A percentile compares a stretch with the other conserved stretches of the same genome.
These are phyloP conservation scores for Paecilomyces niveus DNA, from an alignment of 2,329 filamentous ascomycete species.

Conservation along the genomic window DNA sequence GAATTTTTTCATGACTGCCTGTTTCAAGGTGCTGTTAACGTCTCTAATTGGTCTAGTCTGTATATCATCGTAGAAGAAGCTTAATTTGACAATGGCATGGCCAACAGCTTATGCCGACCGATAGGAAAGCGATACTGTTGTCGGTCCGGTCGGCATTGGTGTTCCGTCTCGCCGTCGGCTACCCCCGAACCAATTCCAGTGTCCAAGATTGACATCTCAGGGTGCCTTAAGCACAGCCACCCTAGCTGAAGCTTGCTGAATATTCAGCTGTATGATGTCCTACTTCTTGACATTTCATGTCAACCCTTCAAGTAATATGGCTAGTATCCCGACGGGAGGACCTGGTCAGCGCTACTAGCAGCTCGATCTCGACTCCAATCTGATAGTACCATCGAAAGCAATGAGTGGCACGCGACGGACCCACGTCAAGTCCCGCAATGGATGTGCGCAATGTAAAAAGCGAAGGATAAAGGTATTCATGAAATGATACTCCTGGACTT, in stretches of 20 bases:
- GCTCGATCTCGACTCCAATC: not conserved
- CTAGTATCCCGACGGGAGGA: not conserved
- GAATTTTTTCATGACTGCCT: too few species aligned
- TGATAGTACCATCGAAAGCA: not conserved
- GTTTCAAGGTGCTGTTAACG: too few species aligned
- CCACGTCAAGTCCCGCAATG: conserved; percentile 5
- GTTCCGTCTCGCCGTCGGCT: not conserved
- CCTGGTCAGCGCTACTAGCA: not conserved
- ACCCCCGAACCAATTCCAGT: not conserved
- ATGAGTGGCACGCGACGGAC: conserved; percentile 3
- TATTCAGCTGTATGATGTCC: not conserved
- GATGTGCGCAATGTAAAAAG: conserved; percentile 6
- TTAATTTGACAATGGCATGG: too few species aligned
- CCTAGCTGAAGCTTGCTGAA: not conserved
- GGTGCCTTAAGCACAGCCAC: not conserved
- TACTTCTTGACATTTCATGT: not conserved
- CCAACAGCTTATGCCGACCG: too few species aligned
- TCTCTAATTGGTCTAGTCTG: too few species aligned
- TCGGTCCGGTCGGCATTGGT: not conserved
- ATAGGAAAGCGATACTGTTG: not conserved
- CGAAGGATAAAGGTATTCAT: conserved; percentile 4
- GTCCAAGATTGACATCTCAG: not conserved
- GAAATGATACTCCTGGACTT: not conserved
- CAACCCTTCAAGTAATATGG: not conserved
- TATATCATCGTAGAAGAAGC: too few species aligned